Conservation (phyloP, 1,284 basidiomycete genomes). For the Apiotrichum siamense region DNA sequence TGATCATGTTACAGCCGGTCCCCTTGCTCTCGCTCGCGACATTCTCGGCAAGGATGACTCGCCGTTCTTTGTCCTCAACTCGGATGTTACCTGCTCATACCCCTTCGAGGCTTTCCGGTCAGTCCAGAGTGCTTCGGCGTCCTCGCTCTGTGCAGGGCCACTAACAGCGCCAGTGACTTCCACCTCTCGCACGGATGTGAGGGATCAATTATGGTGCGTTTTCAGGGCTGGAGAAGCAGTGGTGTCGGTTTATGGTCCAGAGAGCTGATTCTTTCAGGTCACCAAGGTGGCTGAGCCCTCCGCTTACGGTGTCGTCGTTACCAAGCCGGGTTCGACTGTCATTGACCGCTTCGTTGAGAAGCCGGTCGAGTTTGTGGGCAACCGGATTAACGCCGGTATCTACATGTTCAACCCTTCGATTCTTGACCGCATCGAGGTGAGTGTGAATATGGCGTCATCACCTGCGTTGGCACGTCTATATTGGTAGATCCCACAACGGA, state of each 20-base stretch:
- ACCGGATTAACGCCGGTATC: conserved; percentile 56
- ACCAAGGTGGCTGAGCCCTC: conserved; percentile 55
- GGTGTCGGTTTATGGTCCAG: conserved; percentile 50
- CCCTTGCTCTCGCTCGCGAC: conserved; percentile 52
- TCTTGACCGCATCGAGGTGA: conserved; percentile 51
- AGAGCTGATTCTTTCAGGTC: conserved; percentile 23
- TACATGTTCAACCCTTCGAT: conserved; percentile 55
- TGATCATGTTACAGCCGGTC: conserved; percentile 47
- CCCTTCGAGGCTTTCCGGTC: conserved; percentile 52
- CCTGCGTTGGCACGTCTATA: too few species aligned
- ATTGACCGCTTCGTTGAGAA: conserved; percentile 56
- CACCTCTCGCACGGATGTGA: conserved; percentile 52
- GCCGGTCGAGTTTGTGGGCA: conserved; percentile 54
- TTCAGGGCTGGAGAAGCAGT: conserved; percentile 19
- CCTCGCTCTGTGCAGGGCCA: background rate
- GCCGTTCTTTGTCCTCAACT: conserved; percentile 55
- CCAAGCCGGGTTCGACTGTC: conserved; percentile 49
- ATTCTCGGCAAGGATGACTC: conserved; percentile 54
- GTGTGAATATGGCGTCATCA: conserved; percentile 3
- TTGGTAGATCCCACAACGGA: too few species aligned
- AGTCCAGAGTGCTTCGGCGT: conserved; percentile 15
- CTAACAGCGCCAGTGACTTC: conserved; percentile 47
- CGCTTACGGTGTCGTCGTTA: conserved; percentile 54
- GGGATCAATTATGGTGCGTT: conserved; percentile 52
- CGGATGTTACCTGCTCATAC: conserved; percentile 54